These are phyloP conservation scores for Entomortierella beljakovae DNA, from an alignment of 192 early-diverging fungal genomes.

Conservation along the genomic window DNA sequence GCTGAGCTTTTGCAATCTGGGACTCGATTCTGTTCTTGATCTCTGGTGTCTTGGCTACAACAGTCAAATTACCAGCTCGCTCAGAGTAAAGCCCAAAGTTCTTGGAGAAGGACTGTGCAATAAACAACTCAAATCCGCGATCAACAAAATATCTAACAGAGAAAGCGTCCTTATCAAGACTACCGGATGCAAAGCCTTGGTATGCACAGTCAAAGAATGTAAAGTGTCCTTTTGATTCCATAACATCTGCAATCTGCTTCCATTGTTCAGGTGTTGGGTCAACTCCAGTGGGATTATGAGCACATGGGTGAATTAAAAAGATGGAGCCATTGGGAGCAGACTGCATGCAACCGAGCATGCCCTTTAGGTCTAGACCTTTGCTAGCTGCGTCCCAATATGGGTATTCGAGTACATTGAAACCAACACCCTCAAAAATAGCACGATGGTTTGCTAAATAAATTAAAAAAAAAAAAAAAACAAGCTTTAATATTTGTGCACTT, in stretches of 20 bases:
- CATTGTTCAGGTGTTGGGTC: slow-evolving; percentile 96
- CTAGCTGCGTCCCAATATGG: slow-evolving; percentile 88
- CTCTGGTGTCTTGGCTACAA: slow-evolving; percentile 68
- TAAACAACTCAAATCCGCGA: slow-evolving; percentile 90
- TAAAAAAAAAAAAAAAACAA: not conserved
- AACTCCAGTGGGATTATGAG: slow-evolving; percentile 99
- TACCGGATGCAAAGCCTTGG: slow-evolving; percentile 97
- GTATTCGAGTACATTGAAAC: slow-evolving; percentile 87
- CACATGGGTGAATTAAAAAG: slow-evolving; percentile 94
- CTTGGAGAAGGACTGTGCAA: slow-evolving; percentile 96
- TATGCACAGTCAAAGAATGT: slow-evolving; percentile 99
- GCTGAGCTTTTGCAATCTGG: slow-evolving; percentile 86
- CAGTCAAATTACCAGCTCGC: slow-evolving; percentile 86
- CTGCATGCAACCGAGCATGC: slow-evolving; percentile 75
- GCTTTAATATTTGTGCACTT: no score
- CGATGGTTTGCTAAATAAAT: slow-evolving; percentile 66
- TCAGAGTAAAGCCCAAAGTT: slow-evolving; percentile 98
- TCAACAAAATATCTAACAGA: slow-evolving; percentile 94
- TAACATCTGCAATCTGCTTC: slow-evolving; percentile 87
- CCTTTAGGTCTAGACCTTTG: slow-evolving; percentile 82
- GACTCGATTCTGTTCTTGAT: slow-evolving; percentile 70
- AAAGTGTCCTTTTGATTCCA: slow-evolving; percentile 81
- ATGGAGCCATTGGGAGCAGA: slow-evolving; percentile 83
- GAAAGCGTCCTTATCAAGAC: slow-evolving; percentile 89
- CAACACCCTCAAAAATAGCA: slow-evolving; percentile 86